Evolutionary conservation across 495 filamentous ascomycete species (phyloP).

Genomic region (Neurospora africana): DNA sequence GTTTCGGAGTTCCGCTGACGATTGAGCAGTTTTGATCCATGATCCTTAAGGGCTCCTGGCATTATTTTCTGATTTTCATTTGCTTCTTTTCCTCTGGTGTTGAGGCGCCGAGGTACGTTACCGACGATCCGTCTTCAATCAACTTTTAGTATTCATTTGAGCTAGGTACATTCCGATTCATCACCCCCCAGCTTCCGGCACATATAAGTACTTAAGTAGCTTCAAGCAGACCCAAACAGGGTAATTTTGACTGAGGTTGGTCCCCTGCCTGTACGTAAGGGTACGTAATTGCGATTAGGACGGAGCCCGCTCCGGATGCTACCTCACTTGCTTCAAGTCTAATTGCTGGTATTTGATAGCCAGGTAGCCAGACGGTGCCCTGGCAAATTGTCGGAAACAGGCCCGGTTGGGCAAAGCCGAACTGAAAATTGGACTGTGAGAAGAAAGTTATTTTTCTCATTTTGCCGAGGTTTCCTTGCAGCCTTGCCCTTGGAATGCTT

Average conservation of each 20-base stretch:
- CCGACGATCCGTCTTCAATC: not conserved
- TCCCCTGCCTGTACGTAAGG: not conserved
- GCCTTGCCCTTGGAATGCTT: not conserved
- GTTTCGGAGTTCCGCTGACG: not conserved
- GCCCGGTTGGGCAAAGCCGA: not conserved
- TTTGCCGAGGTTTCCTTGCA: not conserved
- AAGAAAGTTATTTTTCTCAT: not conserved
- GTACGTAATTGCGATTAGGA: not conserved
- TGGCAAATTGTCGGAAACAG: not conserved
- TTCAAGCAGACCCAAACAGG: not conserved
- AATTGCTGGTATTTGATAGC: not conserved
- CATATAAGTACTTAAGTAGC: not conserved
- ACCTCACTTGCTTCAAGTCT: not conserved
- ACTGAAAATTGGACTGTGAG: not conserved
- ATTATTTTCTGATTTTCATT: not conserved
- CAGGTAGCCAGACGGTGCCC: not conserved
- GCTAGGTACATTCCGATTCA: not conserved
- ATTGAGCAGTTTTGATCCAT: not conserved
- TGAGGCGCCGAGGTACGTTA: not conserved
- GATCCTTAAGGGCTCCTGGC: not conserved
- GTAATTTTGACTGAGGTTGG: not conserved
- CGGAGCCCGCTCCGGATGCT: not conserved
- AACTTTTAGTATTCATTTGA: not conserved
- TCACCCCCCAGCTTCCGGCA: not conserved
- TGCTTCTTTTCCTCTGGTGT: not conserved